Percentiles rank a stretch among this genome's conserved stretches.
These are phyloP conservation scores for Zygnema circumcarinatum DNA, from an alignment of 139 green algal genomes.

Conservation along the genomic window DNA sequence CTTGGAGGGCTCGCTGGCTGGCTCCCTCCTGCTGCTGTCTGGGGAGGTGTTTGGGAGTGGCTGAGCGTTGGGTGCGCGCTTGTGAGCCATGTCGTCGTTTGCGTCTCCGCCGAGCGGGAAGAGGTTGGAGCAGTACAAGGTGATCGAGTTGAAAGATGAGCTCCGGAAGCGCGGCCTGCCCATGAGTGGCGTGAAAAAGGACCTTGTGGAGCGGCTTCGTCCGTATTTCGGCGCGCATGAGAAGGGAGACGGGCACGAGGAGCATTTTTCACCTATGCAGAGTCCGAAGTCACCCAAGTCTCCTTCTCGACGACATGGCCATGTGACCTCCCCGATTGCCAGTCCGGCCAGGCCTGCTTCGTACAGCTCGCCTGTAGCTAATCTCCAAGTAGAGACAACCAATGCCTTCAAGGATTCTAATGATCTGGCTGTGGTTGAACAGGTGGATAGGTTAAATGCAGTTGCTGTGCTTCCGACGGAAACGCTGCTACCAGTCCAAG, in stretches of 20 bases:
- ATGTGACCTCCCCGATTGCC: background rate
- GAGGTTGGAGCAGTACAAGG: constrained; percentile 47
- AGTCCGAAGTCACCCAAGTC: background rate
- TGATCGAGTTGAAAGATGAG: constrained; percentile 50
- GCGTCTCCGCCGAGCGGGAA: no score
- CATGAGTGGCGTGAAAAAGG: constrained; percentile 46
- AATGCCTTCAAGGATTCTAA: no score
- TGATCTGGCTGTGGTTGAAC: no score
- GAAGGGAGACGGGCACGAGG: background rate
- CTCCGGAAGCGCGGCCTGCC: constrained; percentile 33
- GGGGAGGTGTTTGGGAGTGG: no score
- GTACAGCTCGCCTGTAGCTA: background rate
- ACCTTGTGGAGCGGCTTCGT: constrained; percentile 42
- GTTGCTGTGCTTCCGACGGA: no score
- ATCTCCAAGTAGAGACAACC: no score
- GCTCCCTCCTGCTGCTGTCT: no score
- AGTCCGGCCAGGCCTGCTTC: no score
- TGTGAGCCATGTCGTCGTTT: no score
- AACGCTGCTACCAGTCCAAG: no score
- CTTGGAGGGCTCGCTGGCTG: no score
- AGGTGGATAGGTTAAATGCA: no score
- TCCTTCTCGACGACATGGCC: background rate
- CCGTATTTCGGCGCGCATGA: background rate
- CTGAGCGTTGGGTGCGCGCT: background rate
- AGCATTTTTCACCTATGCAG: background rate